Conservation (phyloP, 2,329 filamentous ascomycete genomes). For the Colletotrichum acutatum region DNA sequence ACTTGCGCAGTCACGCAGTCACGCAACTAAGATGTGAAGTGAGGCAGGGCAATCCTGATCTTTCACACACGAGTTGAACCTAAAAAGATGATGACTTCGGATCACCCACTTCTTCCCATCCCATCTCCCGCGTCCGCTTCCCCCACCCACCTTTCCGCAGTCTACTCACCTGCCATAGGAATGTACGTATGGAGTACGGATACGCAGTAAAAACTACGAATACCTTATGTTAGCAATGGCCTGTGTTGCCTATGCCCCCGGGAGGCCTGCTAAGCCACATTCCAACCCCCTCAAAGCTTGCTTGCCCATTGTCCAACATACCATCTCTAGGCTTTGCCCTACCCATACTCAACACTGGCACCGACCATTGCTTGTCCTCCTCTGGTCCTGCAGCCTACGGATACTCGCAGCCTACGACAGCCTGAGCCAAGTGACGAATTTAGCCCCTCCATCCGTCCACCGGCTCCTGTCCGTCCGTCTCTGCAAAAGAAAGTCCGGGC, state of each 20-base stretch:
- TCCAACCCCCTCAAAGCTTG: background rate
- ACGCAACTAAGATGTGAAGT: background rate
- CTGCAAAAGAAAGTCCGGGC: background rate
- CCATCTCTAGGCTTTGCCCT: background rate
- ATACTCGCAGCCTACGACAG: no score
- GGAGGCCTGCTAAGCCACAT: background rate
- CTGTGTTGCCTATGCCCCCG: background rate
- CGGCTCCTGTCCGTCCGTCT: background rate
- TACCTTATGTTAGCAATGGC: background rate
- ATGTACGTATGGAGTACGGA: no score
- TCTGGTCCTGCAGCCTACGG: no score
- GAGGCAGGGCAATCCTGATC: slow-evolving; percentile 16
- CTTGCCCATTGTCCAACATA: background rate
- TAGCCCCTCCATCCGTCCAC: background rate
- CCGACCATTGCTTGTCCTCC: no score
- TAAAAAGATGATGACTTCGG: background rate
- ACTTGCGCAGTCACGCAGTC: background rate
- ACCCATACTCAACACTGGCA: background rate
- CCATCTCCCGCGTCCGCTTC: slow-evolving; percentile 3
- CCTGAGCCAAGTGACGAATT: no score
- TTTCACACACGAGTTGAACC: background rate
- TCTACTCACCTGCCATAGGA: background rate
- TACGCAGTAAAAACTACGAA: no score
- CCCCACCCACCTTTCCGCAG: background rate
- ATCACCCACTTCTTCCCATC: slow-evolving; percentile 8